Evolutionary conservation across 1,284 basidiomycete genomes (phyloP).

Genomic region (Moesziomyces aphidis): DNA sequence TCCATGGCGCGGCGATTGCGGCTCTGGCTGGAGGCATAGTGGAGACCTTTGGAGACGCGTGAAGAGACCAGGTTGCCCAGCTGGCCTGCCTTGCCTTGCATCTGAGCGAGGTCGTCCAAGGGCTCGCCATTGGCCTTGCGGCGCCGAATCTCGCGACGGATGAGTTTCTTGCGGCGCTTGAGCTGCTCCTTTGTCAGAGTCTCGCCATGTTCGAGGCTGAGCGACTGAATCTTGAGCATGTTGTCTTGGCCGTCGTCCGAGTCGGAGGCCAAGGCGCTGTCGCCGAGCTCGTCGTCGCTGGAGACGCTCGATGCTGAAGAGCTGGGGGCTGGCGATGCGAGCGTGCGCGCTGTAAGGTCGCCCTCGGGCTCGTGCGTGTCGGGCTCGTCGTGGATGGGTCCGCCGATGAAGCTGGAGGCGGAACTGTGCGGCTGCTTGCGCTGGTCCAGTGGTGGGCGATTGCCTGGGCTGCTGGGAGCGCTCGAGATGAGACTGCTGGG

Average conservation of each 20-base stretch:
- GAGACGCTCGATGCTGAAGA: constrained; percentile 26
- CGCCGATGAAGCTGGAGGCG: constrained; percentile 27
- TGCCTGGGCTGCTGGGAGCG: constrained; percentile 6
- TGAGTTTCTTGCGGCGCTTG: constrained; percentile 48
- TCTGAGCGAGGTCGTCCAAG: constrained; percentile 29
- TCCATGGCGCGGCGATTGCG: constrained; percentile 63
- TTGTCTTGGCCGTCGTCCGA: constrained; percentile 22
- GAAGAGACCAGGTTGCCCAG: constrained; percentile 38
- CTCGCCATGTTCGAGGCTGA: constrained; percentile 54
- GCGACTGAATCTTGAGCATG: constrained; percentile 17
- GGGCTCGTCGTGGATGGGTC: constrained; percentile 29
- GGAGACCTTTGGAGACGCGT: constrained; percentile 51
- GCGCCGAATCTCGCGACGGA: constrained; percentile 43
- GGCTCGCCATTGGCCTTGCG: constrained; percentile 47
- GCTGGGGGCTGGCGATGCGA: constrained; percentile 1
- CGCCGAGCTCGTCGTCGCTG: constrained; percentile 36
- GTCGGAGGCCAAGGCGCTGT: constrained; percentile 20
- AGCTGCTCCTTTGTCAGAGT: constrained; percentile 49
- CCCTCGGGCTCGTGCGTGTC: constrained; percentile 18
- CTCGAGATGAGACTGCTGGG: constrained; percentile 29
- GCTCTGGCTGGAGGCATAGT: constrained; percentile 52
- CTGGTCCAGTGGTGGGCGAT: constrained; percentile 3
- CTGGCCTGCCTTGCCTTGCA: constrained; percentile 26
- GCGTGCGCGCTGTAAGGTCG: background rate
- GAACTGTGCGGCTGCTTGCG: constrained; percentile 2